Base-by-base conservation (phyloP, 2,329 filamentous ascomycete genomes). In the Colletotrichum incanum region DNA sequence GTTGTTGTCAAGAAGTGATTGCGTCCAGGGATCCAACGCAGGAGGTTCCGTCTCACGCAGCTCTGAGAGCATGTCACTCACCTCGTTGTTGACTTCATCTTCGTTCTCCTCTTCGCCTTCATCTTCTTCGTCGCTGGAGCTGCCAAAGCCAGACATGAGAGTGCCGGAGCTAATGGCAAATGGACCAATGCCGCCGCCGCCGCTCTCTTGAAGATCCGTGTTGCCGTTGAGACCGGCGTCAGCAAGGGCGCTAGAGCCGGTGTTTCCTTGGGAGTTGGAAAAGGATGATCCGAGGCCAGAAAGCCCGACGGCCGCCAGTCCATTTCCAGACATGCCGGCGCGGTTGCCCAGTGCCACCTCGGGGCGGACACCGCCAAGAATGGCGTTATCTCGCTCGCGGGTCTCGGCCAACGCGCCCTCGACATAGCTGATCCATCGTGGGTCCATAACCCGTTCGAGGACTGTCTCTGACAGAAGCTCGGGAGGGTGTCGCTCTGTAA, bases 371-470 rank as follows among this genome's bases (percentile, higher is more conserved):
- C 96, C 96, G 58, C 96, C 96, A 6, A 99, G 91, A 65, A 98
- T 98, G n/a, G 96, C 96, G 80, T 99, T 99, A 79, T 99, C 96
- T 74, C 96, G 91, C 83, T 99, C 96, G 67, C 96, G 88, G 0
- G 96, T 99, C 81, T 98, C 96, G 0, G 96, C 94, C 34, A 99
- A 86, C 0, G 95, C 94, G 70, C 96, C 93, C 80, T 98, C 96
- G 49, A 98, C 95, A 78, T 98, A 99, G 77, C 94, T 92, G 77
- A 96, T 93, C 96, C 96, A 99, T 72, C 95, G 92, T 65, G 92
- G 91, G 78, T 94, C 93, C 86, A 96, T 94, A 60, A 98, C 94
- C 77, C 93, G 94, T 76, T 98, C 94, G 75, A 98, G 87, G 3
- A 99, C 94, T 16, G 89, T 88, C 73, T 94, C 92, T 0, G 95